These are phyloP conservation scores for Aphanomyces cochlioides DNA, from an alignment of 352 stramenopile species.

Conservation along the genomic window DNA sequence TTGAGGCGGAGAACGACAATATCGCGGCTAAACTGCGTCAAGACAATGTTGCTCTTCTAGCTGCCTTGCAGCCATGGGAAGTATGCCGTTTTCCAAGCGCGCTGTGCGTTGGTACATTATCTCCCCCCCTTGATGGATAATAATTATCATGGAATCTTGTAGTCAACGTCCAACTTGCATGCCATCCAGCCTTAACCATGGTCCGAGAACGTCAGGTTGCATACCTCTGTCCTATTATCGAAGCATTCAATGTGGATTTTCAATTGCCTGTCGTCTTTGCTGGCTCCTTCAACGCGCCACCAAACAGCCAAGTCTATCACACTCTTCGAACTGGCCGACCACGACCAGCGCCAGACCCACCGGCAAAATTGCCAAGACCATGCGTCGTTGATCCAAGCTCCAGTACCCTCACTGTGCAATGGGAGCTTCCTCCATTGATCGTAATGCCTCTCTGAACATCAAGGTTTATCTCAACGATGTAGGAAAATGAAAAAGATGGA, in stretches of 20 bases:
- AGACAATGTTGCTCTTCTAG: slow-evolving; percentile 69
- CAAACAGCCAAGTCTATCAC: slow-evolving; percentile 79
- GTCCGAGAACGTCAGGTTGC: slow-evolving; percentile 68
- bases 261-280: slow-evolving; percentile 77
- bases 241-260: slow-evolving; percentile 77
- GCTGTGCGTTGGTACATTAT: slow-evolving; percentile 46
- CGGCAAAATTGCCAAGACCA: slow-evolving; percentile 41
- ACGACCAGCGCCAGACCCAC: slow-evolving; percentile 45
- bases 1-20: slow-evolving; percentile 48
- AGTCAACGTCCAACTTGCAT: slow-evolving; percentile 47
- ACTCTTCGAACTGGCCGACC: slow-evolving; percentile 57
- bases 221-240: slow-evolving; percentile 59
- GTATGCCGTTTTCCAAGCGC: slow-evolving; percentile 56
- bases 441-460: background rate
- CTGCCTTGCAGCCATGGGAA: slow-evolving; percentile 82
- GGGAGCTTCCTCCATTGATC: slow-evolving; percentile 35
- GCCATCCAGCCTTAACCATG: slow-evolving; percentile 42
- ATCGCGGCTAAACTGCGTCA: slow-evolving; percentile 47
- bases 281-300: slow-evolving; percentile 76
- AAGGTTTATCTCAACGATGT: background rate
- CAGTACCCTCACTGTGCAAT: slow-evolving; percentile 51
- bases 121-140: background rate
- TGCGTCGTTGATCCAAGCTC: slow-evolving; percentile 39
- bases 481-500: slow-evolving; percentile 25
- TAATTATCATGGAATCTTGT: slow-evolving; percentile 26